Conservation (phyloP, 2,329 filamentous ascomycete genomes). For the Cytospora piceae region DNA sequence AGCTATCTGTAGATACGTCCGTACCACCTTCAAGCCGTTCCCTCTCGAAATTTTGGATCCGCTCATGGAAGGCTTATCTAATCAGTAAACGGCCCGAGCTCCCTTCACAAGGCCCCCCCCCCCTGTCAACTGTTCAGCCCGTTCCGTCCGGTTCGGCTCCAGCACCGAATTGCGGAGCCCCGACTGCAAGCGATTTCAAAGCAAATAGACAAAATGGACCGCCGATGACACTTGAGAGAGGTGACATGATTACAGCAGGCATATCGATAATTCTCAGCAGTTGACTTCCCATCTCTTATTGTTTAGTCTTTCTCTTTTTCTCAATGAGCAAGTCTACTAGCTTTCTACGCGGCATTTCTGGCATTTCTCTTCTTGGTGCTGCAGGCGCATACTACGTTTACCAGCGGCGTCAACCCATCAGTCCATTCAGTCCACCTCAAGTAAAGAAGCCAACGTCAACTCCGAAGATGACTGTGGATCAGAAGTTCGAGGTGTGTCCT, state of each 20-base stretch:
- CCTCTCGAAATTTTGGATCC: conserved; percentile 18
- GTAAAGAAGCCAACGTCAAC: conserved; percentile 24
- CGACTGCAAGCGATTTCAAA: conserved; percentile 29
- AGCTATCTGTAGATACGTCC: background rate
- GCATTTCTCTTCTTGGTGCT: conserved; percentile 33
- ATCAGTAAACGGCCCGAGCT: conserved; percentile 32
- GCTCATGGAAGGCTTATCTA: conserved; percentile 20
- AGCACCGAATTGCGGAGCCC: conserved; percentile 17
- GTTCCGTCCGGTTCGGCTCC: conserved; percentile 23
- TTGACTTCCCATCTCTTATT: background rate
- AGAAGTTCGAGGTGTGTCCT: conserved; percentile 50
- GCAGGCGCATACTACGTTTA: conserved; percentile 34
- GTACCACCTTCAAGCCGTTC: background rate
- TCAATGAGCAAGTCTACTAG: conserved; percentile 26
- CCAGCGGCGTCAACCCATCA: conserved; percentile 6
- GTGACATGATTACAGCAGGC: conserved; percentile 9
- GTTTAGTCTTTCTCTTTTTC: conserved; percentile 13
- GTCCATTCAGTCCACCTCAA: conserved; percentile 9
- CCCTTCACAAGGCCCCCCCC: background rate
- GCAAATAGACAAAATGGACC: conserved; percentile 24
- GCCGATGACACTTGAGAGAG: conserved; percentile 21
- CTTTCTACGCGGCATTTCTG: conserved; percentile 32
- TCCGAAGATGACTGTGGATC: conserved; percentile 48
- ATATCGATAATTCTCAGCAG: conserved; percentile 9
- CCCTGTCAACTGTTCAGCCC: background rate